These are phyloP conservation scores for Trichoderma asperellum DNA, from an alignment of 2,329 filamentous ascomycete genomes.

Conservation along the genomic window DNA sequence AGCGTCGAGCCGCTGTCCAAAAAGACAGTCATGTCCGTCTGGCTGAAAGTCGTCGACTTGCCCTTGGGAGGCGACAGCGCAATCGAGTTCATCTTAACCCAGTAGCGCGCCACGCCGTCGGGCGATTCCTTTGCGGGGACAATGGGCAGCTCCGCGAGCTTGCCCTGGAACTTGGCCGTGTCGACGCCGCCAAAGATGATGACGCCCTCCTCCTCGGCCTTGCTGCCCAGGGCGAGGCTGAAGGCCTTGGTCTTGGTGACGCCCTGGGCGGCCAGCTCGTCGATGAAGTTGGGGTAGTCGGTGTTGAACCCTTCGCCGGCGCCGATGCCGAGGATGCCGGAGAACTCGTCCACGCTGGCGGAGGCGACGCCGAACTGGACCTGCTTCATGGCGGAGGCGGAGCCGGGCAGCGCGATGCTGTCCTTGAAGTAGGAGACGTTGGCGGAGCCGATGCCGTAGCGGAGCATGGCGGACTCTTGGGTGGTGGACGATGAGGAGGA, in stretches of 20 bases:
- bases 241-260: constrained; percentile 65
- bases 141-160: constrained; percentile 64
- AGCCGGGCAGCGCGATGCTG: constrained; percentile 48
- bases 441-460: constrained; percentile 57
- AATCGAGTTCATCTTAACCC: constrained; percentile 54
- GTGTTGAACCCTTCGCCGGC: constrained; percentile 58
- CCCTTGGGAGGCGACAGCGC: constrained; percentile 45
- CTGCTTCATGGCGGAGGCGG: constrained; percentile 44
- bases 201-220: constrained; percentile 61
- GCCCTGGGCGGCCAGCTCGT: constrained; percentile 54
- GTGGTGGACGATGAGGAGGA: constrained; percentile 47
- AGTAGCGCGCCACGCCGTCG: constrained; percentile 57
- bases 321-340: constrained; percentile 74
- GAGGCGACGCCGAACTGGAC: constrained; percentile 70
- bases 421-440: constrained; percentile 56
- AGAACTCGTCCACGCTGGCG: constrained; percentile 50
- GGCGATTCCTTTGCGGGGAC: constrained; percentile 59
- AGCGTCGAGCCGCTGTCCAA: constrained; percentile 73
- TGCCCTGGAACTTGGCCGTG: constrained; percentile 64
- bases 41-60: constrained; percentile 38
- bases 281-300: constrained; percentile 56
- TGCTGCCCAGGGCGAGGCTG: constrained; percentile 67
- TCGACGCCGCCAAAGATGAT: constrained; percentile 72
- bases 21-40: constrained; percentile 58
- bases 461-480: constrained; percentile 46